These are phyloP conservation scores for Debaryomyces robertsiae DNA, from an alignment of 1,139 yeast species.

Conservation along the genomic window DNA sequence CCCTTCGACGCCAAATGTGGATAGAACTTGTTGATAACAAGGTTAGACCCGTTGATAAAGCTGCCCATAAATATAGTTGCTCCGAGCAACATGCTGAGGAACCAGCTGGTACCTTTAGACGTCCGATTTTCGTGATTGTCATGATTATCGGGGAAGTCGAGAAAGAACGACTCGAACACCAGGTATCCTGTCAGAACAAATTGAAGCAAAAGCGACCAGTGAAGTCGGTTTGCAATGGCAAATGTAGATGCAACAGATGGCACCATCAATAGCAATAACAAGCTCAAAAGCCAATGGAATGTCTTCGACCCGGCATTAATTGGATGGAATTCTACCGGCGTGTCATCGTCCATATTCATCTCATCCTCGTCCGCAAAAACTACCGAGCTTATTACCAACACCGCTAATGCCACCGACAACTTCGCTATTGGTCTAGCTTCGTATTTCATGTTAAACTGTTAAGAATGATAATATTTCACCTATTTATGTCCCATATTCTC, in stretches of 20 bases:
- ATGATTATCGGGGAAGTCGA: slow-evolving; percentile 60
- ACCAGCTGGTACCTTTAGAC: slow-evolving; percentile 67
- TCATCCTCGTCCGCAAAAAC: slow-evolving; percentile 12
- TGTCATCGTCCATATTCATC: slow-evolving; percentile 40
- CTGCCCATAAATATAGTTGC: slow-evolving; percentile 55
- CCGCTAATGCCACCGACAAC: not conserved
- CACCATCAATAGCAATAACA: slow-evolving; percentile 46
- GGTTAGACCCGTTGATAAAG: slow-evolving; percentile 54
- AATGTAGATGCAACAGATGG: slow-evolving; percentile 59
- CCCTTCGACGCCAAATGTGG: slow-evolving; percentile 31
- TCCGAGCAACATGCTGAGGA: slow-evolving; percentile 50
- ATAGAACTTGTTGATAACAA: slow-evolving; percentile 41
- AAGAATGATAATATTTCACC: not conserved
- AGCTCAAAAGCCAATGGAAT: slow-evolving; percentile 63
- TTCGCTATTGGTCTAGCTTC: not conserved
- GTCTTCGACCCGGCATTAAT: slow-evolving; percentile 54
- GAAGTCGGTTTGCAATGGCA: slow-evolving; percentile 54
- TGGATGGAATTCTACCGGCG: slow-evolving; percentile 44
- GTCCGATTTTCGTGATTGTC: slow-evolving; percentile 67
- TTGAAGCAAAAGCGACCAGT: slow-evolving; percentile 51
- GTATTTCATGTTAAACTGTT: slow-evolving; percentile 1
- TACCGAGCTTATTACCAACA: not conserved
- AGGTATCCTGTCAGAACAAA: slow-evolving; percentile 51
- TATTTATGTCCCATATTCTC: not conserved
- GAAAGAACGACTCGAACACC: slow-evolving; percentile 54